A percentile compares a stretch with the other conserved stretches of the same genome.
Conservation (phyloP, 306 rosid species). For the Vachellia collinsii region DNA sequence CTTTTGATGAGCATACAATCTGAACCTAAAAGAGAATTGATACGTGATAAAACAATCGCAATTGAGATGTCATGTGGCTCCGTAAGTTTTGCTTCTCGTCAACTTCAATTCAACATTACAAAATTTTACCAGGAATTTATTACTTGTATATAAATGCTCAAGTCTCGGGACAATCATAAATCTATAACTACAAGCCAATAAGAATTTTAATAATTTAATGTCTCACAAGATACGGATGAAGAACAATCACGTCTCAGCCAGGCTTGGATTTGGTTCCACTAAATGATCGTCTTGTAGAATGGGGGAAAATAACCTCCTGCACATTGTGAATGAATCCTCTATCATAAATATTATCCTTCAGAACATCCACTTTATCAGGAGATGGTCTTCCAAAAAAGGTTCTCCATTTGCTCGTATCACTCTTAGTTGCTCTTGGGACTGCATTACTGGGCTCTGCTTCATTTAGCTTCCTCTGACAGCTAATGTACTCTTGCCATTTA, state of each 20-base stretch:
- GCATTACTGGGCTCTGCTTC: conserved; percentile 76
- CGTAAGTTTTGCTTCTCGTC: neutral
- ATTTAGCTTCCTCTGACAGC: conserved; percentile 71
- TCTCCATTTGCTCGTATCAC: conserved; percentile 82
- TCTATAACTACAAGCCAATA: neutral
- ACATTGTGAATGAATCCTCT: conserved; percentile 68
- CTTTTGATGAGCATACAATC: too few species aligned
- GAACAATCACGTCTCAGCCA: conserved; percentile 41
- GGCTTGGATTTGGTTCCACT: conserved; percentile 58
- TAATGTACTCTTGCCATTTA: conserved; percentile 50
- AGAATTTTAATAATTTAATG: neutral
- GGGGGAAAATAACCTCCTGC: conserved; percentile 68
- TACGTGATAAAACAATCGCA: neutral
- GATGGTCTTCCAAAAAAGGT: conserved; percentile 68
- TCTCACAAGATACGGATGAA: neutral
- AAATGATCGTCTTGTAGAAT: conserved; percentile 58
- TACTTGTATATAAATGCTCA: neutral
- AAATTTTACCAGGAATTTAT: neutral
- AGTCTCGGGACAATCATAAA: neutral
- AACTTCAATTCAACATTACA: neutral
- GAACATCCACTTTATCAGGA: conserved; percentile 54
- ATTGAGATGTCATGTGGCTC: neutral
- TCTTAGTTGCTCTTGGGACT: conserved; percentile 63
- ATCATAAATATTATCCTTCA: conserved; percentile 71
- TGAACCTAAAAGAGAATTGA: too few species aligned